Base-by-base conservation (phyloP, 495 filamentous ascomycete species). In the Jackrogersella minutella region DNA sequence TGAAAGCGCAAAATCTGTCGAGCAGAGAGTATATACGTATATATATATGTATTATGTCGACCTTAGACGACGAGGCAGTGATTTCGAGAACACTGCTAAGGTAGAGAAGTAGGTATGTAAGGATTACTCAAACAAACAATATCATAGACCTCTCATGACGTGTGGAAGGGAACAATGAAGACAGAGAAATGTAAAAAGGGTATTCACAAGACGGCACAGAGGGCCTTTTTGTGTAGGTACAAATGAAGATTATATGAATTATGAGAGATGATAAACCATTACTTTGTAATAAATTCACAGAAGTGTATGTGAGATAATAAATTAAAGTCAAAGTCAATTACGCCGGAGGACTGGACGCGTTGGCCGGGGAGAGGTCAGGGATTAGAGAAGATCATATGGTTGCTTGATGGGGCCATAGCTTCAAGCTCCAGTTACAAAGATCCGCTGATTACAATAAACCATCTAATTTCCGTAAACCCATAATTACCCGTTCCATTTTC, bases 301-400 rank as follows among this genome's bases (percentile, higher is more conserved):
- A n/a, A 66, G 24, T 30, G 22, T 39, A 40, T 60, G 58, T 28
- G 43, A 57, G 61, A 36, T 43, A 57, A 62, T 33, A 53, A 64
- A 63, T 59, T 68, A 59, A 63, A 22, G 57, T 52, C 51, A 59
- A n/a, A n/a, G 50, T 56, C 55, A 53, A 5, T 11, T 21, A 26
- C 41, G 24, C 54, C 59, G 16, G 36, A 26, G 40, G 40, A 49
- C 34, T 64, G 62, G 43, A 51, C 59, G 59, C 53, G 65, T 64
- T 68, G 65, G 55, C 65, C 37, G 53, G 58, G 41, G 19, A 51
- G 43, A 52, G 58, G 11, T 43, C 16, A 24, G 11, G 17, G 24
- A 22, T 26, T 17, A 36, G 36, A 4, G 7, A 9, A 52, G 17
- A 52, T 59, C 64, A 61, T 57, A 57, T 54, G 62, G 39, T 19